Percentiles rank a stretch among this genome's conserved stretches.
These are phyloP conservation scores for Candida dubliniensis DNA, from an alignment of 1,139 yeast species.

Conservation along the genomic window DNA sequence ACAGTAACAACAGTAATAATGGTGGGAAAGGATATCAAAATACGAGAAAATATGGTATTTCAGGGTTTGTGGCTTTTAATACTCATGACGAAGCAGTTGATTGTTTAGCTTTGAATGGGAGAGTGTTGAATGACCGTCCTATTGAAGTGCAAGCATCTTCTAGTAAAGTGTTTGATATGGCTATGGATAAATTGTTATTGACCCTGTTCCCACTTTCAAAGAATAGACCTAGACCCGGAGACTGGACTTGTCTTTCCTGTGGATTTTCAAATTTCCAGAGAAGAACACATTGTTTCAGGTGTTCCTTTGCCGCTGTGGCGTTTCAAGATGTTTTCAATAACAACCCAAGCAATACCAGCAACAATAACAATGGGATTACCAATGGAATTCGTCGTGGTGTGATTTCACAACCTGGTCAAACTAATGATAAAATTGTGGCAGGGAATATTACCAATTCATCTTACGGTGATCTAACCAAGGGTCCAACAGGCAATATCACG, in stretches of 20 bases:
- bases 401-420: not conserved
- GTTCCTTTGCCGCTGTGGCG: slow-evolving; percentile 74
- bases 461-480: not conserved
- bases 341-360: slow-evolving; percentile 6
- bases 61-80: slow-evolving; percentile 84
- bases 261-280: slow-evolving; percentile 95
- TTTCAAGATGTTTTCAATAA: slow-evolving; percentile 47
- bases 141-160: slow-evolving; percentile 89
- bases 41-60: slow-evolving; percentile 29
- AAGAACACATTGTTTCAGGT: slow-evolving; percentile 90
- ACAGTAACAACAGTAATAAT: slow-evolving; percentile 11
- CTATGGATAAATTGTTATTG: slow-evolving; percentile 61
- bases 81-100: slow-evolving; percentile 86
- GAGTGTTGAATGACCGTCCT: slow-evolving; percentile 69
- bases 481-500: slow-evolving; percentile 2
- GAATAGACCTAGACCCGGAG: slow-evolving; percentile 94
- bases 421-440: not conserved
- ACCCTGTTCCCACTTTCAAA: slow-evolving; percentile 86
- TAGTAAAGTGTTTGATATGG: slow-evolving; percentile 71
- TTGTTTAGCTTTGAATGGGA: slow-evolving; percentile 75
- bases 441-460: not conserved
- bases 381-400: not conserved
- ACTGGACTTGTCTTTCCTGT: slow-evolving; percentile 96
- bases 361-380: not conserved
- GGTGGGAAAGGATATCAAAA: slow-evolving; percentile 6